Conservation (phyloP, 2,329 filamentous ascomycete genomes). For the Ophiosphaerella korrae region DNA sequence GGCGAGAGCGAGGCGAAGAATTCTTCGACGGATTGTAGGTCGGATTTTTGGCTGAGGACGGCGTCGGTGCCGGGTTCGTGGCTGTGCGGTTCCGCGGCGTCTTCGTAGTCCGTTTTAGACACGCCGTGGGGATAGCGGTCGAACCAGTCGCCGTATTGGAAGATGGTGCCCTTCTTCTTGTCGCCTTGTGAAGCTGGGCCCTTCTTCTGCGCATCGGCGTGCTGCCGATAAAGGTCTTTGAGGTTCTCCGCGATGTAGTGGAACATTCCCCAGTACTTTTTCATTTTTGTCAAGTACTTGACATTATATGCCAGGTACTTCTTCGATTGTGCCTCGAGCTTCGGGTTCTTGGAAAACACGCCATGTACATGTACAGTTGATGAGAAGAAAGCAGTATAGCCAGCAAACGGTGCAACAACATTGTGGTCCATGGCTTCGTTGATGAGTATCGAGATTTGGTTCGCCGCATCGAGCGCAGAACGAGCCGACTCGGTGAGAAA, state of each 20-base stretch:
- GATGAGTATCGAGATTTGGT: conserved; percentile 82
- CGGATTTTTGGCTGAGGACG: conserved; percentile 84
- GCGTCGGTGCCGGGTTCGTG: conserved; percentile 85
- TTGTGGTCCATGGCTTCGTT: conserved; percentile 79
- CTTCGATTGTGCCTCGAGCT: conserved; percentile 78
- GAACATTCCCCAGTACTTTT: conserved; percentile 98
- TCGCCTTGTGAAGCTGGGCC: conserved; percentile 56
- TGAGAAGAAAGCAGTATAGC: conserved; percentile 91
- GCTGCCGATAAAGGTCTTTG: conserved; percentile 83
- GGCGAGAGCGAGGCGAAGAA: conserved; percentile 85
- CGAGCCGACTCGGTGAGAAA: conserved; percentile 78
- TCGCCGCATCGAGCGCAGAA: conserved; percentile 81
- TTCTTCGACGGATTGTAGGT: conserved; percentile 92
- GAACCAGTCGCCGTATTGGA: conserved; percentile 98
- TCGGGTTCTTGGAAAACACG: conserved; percentile 82
- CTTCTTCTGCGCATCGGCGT: conserved; percentile 77
- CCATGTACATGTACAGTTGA: conserved; percentile 94
- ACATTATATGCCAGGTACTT: conserved; percentile 86
- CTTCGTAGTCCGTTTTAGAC: conserved; percentile 80
- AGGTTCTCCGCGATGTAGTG: conserved; percentile 94
- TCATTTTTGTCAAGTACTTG: conserved; percentile 91
- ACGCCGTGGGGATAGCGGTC: conserved; percentile 92
- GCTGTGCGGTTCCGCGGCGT: conserved; percentile 69
- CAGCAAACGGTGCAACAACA: conserved; percentile 88
- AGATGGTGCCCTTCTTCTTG: conserved; percentile 62